These are phyloP conservation scores for Pleurotus citrinopileatus DNA, from an alignment of 768 basidiomycete species.

Conservation along the genomic window DNA sequence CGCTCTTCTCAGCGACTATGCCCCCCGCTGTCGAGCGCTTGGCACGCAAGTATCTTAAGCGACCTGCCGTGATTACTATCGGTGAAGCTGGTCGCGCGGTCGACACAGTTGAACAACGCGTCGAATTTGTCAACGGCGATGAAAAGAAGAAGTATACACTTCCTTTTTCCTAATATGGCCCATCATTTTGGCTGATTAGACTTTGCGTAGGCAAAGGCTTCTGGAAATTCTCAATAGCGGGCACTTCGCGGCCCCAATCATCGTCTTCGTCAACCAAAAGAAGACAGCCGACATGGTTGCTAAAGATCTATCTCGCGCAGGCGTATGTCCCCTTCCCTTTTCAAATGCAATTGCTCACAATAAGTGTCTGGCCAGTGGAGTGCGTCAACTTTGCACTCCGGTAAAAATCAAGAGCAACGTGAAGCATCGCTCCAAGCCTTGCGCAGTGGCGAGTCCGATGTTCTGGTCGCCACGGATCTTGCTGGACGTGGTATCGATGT, in stretches of 20 bases:
- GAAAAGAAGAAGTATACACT: constrained; percentile 93
- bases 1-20: constrained; percentile 98
- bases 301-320: constrained; percentile 87
- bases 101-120: constrained; percentile 94
- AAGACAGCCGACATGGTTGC: constrained; percentile 99
- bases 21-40: constrained; percentile 94
- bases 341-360: constrained; percentile 8
- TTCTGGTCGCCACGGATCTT: constrained; percentile 95
- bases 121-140: constrained; percentile 90
- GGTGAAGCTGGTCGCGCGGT: constrained; percentile 98
- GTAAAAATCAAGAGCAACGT: constrained; percentile 96
- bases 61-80: constrained; percentile 94
- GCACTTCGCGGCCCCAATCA: constrained; percentile 85
- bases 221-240: constrained; percentile 92
- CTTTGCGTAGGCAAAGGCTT: constrained; percentile 60
- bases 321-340: constrained; percentile 45
- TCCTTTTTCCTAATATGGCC: background rate
- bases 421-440: constrained; percentile 88
- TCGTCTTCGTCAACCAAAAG: constrained; percentile 99
- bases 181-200: background rate
- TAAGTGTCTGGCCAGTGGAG: constrained; percentile 58
- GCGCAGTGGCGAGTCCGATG: constrained; percentile 80
- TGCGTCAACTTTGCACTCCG: constrained; percentile 90
- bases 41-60: constrained; percentile 89
- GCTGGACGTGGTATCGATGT: constrained; percentile 99